These are phyloP conservation scores for Calonectria pseudoreteaudii DNA, from an alignment of 2,329 filamentous ascomycete species.

Conservation along the genomic window DNA sequence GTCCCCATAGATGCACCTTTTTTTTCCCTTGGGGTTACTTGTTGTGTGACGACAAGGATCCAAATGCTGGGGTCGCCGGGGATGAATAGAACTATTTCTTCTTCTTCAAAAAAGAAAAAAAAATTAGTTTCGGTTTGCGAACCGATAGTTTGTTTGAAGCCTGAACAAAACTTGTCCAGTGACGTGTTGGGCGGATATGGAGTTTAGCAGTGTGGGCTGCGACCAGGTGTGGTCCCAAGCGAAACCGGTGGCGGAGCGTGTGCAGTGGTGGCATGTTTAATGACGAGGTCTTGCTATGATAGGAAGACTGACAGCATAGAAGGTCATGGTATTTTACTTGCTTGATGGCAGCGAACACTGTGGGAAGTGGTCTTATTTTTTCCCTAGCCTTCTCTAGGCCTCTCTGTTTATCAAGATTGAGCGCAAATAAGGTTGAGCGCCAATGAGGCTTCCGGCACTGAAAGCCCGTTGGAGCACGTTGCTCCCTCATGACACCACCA, in stretches of 20 bases:
- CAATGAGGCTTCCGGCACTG: background rate
- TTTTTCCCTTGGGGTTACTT: background rate
- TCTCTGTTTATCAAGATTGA: background rate
- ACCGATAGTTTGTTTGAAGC: background rate
- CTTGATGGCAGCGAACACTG: background rate
- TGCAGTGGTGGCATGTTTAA: constrained; percentile 16
- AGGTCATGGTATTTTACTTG: background rate
- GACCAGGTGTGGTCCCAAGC: constrained; percentile 20
- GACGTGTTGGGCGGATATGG: constrained; percentile 9
- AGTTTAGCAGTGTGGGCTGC: constrained; percentile 14
- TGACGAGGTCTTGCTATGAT: constrained; percentile 12
- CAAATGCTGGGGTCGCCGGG: background rate
- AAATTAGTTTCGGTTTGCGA: background rate
- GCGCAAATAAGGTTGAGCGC: background rate
- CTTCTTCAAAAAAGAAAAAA: background rate
- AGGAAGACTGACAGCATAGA: background rate
- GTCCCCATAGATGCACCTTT: constrained; percentile 54
- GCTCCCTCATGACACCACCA: constrained; percentile 11
- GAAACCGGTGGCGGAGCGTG: constrained; percentile 21
- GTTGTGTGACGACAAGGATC: background rate
- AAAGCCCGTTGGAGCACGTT: background rate
- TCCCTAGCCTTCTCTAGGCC: background rate
- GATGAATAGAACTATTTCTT: background rate
- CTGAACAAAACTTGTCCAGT: background rate
- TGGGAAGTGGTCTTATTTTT: constrained; percentile 10